These are phyloP conservation scores for Trametes maxima DNA, from an alignment of 768 basidiomycete species.

Conservation along the genomic window DNA sequence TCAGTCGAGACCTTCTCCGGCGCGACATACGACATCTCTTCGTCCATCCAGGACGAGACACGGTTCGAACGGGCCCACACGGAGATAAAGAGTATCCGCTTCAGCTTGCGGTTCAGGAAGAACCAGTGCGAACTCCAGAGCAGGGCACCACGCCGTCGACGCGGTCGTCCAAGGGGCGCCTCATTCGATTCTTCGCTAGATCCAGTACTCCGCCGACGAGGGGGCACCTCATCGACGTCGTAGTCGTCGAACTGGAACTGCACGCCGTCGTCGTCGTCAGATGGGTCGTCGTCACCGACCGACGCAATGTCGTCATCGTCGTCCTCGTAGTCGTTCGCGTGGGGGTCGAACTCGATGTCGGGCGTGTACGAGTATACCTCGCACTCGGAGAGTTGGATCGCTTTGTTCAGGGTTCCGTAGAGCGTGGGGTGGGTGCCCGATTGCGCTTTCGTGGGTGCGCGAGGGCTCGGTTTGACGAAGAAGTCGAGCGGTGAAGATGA, in stretches of 20 bases:
- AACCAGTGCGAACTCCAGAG: slow-evolving; percentile 98
- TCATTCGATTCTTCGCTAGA: slow-evolving; percentile 28
- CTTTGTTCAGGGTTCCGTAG: slow-evolving; percentile 85
- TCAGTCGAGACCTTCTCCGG: slow-evolving; percentile 46
- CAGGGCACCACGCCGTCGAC: slow-evolving; percentile 70
- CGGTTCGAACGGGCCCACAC: slow-evolving; percentile 85
- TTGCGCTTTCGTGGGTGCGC: slow-evolving; percentile 70
- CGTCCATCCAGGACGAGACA: slow-evolving; percentile 48
- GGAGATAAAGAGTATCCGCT: slow-evolving; percentile 89
- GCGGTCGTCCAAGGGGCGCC: slow-evolving; percentile 43
- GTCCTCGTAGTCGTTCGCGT: slow-evolving; percentile 79
- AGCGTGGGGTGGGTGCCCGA: slow-evolving; percentile 88
- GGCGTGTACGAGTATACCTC: slow-evolving; percentile 95
- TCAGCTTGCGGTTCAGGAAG: slow-evolving; percentile 91
- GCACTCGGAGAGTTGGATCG: slow-evolving; percentile 88
- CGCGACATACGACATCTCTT: slow-evolving; percentile 36
- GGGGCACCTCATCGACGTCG: slow-evolving; percentile 59
- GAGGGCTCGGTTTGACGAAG: slow-evolving; percentile 56
- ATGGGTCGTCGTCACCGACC: slow-evolving; percentile 61
- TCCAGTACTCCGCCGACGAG: slow-evolving; percentile 33
- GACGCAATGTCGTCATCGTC: slow-evolving; percentile 77
- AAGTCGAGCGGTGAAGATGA: slow-evolving; percentile 69
- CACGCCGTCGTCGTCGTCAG: slow-evolving; percentile 67
- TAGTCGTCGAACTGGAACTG: slow-evolving; percentile 81
- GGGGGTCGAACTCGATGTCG: slow-evolving; percentile 92